Percentiles rank a stretch among this genome's conserved stretches.
Conservation (phyloP, 202 grass and related monocot species). For the Alloteropsis angusta region DNA sequence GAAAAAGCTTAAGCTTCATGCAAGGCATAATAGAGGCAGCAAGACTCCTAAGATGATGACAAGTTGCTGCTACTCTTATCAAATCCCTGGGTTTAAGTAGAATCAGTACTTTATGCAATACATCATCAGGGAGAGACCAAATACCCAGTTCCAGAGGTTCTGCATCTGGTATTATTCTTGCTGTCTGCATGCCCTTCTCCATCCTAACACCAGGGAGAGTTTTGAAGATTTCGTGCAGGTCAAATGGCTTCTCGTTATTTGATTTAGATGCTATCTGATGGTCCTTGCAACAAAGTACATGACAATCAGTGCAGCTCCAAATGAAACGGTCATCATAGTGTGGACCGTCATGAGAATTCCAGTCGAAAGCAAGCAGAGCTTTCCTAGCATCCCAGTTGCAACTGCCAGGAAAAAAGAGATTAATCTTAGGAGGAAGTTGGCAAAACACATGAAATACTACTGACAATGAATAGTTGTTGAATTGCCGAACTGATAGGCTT, state of each 20-base stretch:
- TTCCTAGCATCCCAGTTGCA: slow-evolving; percentile 76
- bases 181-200: slow-evolving; percentile 41
- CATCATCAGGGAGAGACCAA: slow-evolving; percentile 75
- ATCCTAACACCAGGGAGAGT: slow-evolving; percentile 58
- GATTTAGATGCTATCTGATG: slow-evolving; percentile 41
- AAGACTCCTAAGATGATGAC: slow-evolving; percentile 70
- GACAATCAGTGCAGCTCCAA: slow-evolving; percentile 69
- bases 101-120: slow-evolving; percentile 53
- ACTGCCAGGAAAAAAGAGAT: slow-evolving; percentile 26
- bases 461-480: not conserved
- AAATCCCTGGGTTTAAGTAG: slow-evolving; percentile 70
- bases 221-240: slow-evolving; percentile 90
- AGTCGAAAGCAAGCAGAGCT: slow-evolving; percentile 58
- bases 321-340: slow-evolving; percentile 46
- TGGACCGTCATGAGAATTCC: slow-evolving; percentile 19
- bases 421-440: not conserved
- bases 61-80: slow-evolving; percentile 51
- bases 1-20: slow-evolving; percentile 95
- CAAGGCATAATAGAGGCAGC: slow-evolving; percentile 73
- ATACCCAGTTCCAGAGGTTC: slow-evolving; percentile 33
- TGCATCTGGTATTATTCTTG: slow-evolving; percentile 50
- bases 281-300: slow-evolving; percentile 54
- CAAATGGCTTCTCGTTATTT: slow-evolving; percentile 50
- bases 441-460: not conserved
- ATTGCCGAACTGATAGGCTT: not conserved